Percentiles rank a stretch among this genome's conserved stretches.
Conservation (phyloP, 306 rosid species). For the Sesbania bispinosa region DNA sequence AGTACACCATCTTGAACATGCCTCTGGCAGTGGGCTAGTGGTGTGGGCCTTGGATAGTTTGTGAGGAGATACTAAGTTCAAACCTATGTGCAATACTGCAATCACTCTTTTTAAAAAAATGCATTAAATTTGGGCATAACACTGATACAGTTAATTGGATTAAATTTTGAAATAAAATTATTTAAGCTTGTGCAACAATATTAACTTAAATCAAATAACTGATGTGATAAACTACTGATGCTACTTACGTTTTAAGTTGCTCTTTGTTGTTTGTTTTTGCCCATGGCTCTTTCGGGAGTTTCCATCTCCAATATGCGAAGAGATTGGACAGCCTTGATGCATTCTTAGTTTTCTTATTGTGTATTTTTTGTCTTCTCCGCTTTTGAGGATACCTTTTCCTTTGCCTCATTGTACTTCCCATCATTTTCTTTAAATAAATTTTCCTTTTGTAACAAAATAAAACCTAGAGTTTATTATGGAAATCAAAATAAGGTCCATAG, state of each 20-base stretch:
- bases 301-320: not conserved
- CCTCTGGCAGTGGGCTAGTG: not conserved
- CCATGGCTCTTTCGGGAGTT: not conserved
- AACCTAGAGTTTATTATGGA: not conserved
- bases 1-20: not conserved
- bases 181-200: not conserved
- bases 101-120: not conserved
- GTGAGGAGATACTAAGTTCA: not conserved
- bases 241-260: not conserved
- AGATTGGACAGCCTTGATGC: slow-evolving; percentile 6
- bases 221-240: not conserved
- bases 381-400: not conserved
- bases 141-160: not conserved
- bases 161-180: not conserved
- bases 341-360: not conserved
- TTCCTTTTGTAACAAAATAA: not conserved
- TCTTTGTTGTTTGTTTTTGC: slow-evolving; percentile 1
- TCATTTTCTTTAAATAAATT: not conserved
- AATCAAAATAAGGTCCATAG: not conserved
- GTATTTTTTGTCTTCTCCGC: not conserved
- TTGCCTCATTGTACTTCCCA: not conserved
- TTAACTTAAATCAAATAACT: not conserved
- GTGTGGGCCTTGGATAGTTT: not conserved
- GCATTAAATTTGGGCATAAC: not conserved
- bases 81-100: not conserved